Evolutionary conservation across 306 rosid species (phyloP), one percentile per base, ranked within the genome.

Genomic region (Arachis stenosperma): DNA sequence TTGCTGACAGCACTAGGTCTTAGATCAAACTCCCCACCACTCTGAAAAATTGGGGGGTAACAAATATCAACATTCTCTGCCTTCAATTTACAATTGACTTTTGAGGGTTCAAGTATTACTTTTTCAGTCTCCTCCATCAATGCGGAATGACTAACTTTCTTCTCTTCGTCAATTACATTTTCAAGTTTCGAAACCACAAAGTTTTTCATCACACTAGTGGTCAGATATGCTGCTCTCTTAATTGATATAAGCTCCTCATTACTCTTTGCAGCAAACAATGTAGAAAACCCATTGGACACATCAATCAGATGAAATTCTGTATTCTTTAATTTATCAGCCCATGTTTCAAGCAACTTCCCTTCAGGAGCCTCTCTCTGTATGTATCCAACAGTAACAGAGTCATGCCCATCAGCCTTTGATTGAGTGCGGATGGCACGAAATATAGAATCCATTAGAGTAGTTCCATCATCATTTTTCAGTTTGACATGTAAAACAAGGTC

Each of bases 91-190:
- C 88, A 86, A 22, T 85, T 85, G 73, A 85, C 91, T 84, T 86
- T 91, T 40, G 91, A 77, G 22, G 97, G 98, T 65, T 93, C 92
- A 78, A 88, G 41, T 37, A 93, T 86, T 33, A 89, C 89, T 76
- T 91, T 93, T 91, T 93, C 98, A 5, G 98, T 88, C 79, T 90
- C 98, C 33, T 87, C 96, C 97, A 93, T 93, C 83, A 93, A 82
- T 13, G 87, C 76, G 22, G 97, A 89, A 84, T 93, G 98, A 36
- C 86, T 61, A 37, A 93, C 78, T 75, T 91, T 85, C 89, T 86
- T 91, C 86, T 93, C 98, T 71, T 90, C 97, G 61, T 93, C 98
- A 68, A 93, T 93, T 55, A 91, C 88, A 71, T 83, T 91, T 85
- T 93, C 98, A 73, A 93, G 90, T 80, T 93, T 93, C 1, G 94